Evolutionary conservation across 2,329 filamentous ascomycete species (phyloP), one percentile per base, ranked within the genome.

Genomic region (Aspergillus ibericus): DNA sequence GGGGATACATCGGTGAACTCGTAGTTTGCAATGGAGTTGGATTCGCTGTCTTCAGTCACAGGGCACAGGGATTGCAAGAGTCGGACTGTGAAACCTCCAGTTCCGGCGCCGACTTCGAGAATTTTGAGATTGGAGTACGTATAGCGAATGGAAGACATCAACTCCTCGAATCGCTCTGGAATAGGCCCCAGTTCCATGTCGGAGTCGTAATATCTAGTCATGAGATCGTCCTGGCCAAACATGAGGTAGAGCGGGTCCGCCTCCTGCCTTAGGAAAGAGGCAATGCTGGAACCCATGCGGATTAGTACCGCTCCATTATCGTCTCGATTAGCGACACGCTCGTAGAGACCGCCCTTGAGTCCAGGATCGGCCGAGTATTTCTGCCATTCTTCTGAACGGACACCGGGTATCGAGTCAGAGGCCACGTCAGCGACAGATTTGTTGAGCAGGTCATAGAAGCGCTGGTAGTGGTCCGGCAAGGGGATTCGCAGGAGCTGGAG

Each of bases 181-280:
- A 58, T 53, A 13, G 12, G 32, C 7, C 55, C 55, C 4, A 53
- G 47, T 18, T 58, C 38, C 8, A 71, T 63, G 4, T 65, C 63
- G 9, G 70, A 63, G 16, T 68, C 66, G 51, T 74, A 74, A 15
- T 69, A 64, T 0, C 59, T 55, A 35, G 72, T 65, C 62, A 75
- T 67, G 8, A 74, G 38, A n/a, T 67, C 59, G 25, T 71, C 69
- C 40, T 71, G 60, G 4, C 70, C 67, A 22, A 74, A 75, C 70
- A 75, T 72, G 35, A 76, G 55, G 55, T 72, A 49, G 7, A 75
- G 61, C 6, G 72, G 71, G 57, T 75, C 69, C 20, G 64, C 53
- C 53, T 74, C 62, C 20, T 68, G 62, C 13, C 62, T 62, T 38
- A 75, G 51, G 5, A 74, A 62, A 1, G 53, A 52, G 2, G 60